Percentiles rank a stretch among this genome's conserved stretches.
Evolutionary conservation across 202 grass and related monocot species (phyloP).

Genomic region (Zizania palustris): DNA sequence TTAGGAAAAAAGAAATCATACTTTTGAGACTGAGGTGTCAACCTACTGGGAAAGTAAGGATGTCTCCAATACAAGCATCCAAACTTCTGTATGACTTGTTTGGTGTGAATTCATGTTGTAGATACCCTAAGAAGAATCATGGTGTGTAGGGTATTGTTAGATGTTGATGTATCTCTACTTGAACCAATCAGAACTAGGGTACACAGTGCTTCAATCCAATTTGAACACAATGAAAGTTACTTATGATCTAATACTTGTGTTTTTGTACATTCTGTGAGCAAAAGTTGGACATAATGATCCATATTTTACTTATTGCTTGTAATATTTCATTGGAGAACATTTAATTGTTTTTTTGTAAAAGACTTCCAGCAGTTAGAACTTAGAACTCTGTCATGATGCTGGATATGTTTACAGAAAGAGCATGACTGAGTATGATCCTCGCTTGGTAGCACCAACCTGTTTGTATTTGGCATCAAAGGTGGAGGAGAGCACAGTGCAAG

Average conservation of each 20-base stretch:
- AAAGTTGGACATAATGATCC: not conserved
- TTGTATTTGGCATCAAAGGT: constrained; percentile 99
- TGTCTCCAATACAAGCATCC: not conserved
- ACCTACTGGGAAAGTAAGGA: not conserved
- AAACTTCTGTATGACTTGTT: not conserved
- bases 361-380: not conserved
- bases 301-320: constrained; percentile 5
- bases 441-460: constrained; percentile 92
- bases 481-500: constrained; percentile 97
- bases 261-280: not conserved
- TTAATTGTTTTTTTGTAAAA: constrained; percentile 13
- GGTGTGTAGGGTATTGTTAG: not conserved
- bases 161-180: not conserved
- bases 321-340: not conserved
- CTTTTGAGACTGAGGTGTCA: constrained; percentile 7
- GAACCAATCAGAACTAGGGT: not conserved
- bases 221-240: not conserved
- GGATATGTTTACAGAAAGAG: constrained; percentile 67
- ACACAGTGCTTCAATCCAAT: not conserved
- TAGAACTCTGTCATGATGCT: constrained; percentile 18
- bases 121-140: not conserved
- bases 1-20: not conserved
- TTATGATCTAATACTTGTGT: not conserved
- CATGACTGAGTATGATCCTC: constrained; percentile 94
- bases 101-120: not conserved